A percentile compares a stretch with the other conserved stretches of the same genome.
These are phyloP conservation scores for Clonostachys rhizophaga DNA, from an alignment of 2,329 filamentous ascomycete genomes.

Conservation along the genomic window DNA sequence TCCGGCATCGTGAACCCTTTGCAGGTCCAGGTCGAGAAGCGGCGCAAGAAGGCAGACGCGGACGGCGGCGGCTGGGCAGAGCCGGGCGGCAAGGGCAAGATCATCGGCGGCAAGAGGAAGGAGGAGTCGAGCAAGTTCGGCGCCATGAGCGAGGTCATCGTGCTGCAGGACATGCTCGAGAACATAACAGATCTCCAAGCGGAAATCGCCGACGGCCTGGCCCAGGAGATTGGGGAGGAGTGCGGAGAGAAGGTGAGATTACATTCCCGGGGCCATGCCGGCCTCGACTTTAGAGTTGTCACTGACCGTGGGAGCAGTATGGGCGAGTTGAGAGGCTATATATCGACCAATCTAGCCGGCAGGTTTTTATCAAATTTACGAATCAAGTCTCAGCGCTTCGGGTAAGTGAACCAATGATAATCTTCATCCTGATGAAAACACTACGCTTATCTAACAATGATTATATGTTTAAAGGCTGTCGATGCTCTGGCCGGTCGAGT, in stretches of 20 bases:
- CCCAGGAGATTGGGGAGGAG: conserved; percentile 94
- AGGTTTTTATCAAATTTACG: conserved; percentile 93
- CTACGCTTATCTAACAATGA: background rate
- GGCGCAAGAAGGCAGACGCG: conserved; percentile 72
- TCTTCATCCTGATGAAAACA: background rate
- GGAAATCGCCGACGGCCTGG: conserved; percentile 72
- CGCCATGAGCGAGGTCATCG: conserved; percentile 75
- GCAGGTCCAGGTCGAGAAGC: conserved; percentile 79
- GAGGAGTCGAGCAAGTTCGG: conserved; percentile 55
- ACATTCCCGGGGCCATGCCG: background rate
- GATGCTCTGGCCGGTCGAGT: conserved; percentile 83
- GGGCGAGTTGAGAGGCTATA: conserved; percentile 77
- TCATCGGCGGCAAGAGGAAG: conserved; percentile 50
- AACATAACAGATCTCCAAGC: conserved; percentile 70
- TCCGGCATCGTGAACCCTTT: conserved; percentile 83
- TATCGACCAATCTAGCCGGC: conserved; percentile 58
- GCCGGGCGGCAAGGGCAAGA: conserved; percentile 67
- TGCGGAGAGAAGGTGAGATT: conserved; percentile 68
- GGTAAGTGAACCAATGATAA: conserved; percentile 44
- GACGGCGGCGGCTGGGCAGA: conserved; percentile 75
- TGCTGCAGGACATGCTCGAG: conserved; percentile 80
- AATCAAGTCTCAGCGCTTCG: conserved; percentile 78
- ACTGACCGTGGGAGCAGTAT: conserved; percentile 46
- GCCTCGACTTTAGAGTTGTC: too few relatives aligned
- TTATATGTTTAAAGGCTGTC: conserved; percentile 59